phyloP scores from a whole-genome alignment of 1,284 basidiomycete genomes.

The Mycena sp. region DNA sequence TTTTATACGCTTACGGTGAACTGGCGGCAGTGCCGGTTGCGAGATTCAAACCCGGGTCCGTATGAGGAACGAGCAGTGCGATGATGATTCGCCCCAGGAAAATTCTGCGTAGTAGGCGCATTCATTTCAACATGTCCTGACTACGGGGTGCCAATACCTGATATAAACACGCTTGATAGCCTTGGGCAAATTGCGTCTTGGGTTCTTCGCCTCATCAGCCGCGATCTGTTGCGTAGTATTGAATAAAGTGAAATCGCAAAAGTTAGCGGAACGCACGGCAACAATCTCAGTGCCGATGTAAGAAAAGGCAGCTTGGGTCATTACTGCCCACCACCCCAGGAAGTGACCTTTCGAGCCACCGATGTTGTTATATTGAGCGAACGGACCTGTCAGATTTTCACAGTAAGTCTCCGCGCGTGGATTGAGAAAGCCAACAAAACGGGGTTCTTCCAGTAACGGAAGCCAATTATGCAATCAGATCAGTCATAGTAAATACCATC shows the following conservation, averaged over 20 bases:
- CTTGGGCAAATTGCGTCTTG: slow-evolving; percentile 72
- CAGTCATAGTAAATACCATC: neutral
- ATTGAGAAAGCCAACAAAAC: neutral
- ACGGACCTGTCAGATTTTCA: slow-evolving; percentile 62
- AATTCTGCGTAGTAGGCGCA: too few relatives aligned
- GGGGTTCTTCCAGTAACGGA: slow-evolving; percentile 77
- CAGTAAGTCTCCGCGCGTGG: neutral
- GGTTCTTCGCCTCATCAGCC: slow-evolving; percentile 81
- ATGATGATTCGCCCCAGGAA: slow-evolving; percentile 60
- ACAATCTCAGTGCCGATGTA: slow-evolving; percentile 88
- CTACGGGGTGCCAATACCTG: too few relatives aligned
- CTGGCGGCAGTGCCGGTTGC: slow-evolving; percentile 67
- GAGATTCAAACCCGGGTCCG: slow-evolving; percentile 65
- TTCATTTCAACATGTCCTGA: too few relatives aligned
- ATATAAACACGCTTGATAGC: slow-evolving; percentile 82
- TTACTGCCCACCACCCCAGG: slow-evolving; percentile 75
- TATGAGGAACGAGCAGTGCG: slow-evolving; percentile 81
- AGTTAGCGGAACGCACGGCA: slow-evolving; percentile 66
- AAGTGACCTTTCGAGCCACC: slow-evolving; percentile 70
- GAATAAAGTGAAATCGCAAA: too few relatives aligned
- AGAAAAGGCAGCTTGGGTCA: slow-evolving; percentile 85
- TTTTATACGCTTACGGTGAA: slow-evolving; percentile 59
- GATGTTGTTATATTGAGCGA: slow-evolving; percentile 65
- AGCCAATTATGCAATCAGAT: slow-evolving; percentile 57
- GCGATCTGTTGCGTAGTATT: slow-evolving; percentile 60